Conservation (phyloP, 2,329 filamentous ascomycete species). For the Claviceps monticola region DNA sequence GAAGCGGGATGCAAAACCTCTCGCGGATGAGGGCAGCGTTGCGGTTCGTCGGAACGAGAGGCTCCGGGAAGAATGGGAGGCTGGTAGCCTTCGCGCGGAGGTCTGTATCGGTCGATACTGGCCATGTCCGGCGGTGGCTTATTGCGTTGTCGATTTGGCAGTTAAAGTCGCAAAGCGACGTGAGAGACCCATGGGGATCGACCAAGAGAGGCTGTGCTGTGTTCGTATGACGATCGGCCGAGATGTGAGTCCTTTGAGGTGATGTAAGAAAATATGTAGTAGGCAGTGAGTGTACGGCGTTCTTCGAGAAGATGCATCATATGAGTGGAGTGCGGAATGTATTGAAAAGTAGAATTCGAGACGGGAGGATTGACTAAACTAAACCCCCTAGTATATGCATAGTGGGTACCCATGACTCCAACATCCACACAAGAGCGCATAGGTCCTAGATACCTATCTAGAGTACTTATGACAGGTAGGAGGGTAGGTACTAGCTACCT, state of each 20-base stretch:
- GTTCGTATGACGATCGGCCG: background rate
- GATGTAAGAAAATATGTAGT: background rate
- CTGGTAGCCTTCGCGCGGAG: slow-evolving; percentile 42
- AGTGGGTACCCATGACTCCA: too few relatives aligned
- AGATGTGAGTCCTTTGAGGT: background rate
- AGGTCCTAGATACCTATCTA: too few relatives aligned
- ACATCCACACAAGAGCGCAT: too few relatives aligned
- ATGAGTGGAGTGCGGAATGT: background rate
- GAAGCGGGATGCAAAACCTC: slow-evolving; percentile 48
- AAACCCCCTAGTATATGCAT: too few relatives aligned
- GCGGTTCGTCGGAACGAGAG: slow-evolving; percentile 27
- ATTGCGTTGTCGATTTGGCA: slow-evolving; percentile 15
- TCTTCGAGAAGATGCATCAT: background rate
- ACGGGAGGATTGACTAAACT: too few relatives aligned
- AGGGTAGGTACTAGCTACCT: too few relatives aligned
- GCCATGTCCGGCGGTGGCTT: slow-evolving; percentile 29
- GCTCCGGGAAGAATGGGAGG: slow-evolving; percentile 31
- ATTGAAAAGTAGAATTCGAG: too few relatives aligned
- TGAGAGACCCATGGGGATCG: slow-evolving; percentile 13
- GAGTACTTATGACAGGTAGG: too few relatives aligned
- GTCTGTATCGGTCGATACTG: slow-evolving; percentile 45
- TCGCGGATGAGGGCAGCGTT: slow-evolving; percentile 37
- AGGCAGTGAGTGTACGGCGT: background rate
- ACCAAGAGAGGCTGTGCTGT: background rate
- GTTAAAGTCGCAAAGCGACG: slow-evolving; percentile 9